Evolutionary conservation across 2,329 filamentous ascomycete species (phyloP), one percentile per base, ranked within the genome.

Genomic region (Metarhizium album): DNA sequence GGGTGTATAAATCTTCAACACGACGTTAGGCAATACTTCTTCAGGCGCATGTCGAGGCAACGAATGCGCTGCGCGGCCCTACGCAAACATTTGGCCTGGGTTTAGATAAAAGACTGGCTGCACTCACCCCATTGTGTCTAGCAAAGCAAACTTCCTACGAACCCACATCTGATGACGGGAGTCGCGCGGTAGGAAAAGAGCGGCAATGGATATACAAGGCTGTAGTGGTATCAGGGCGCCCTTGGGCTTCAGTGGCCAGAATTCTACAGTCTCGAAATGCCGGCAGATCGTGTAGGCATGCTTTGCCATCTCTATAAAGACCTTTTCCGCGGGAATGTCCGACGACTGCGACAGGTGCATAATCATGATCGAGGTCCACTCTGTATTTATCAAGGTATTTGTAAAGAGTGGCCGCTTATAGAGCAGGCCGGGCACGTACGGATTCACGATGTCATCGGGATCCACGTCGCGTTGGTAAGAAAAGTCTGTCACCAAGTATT

Each of bases 321-420:
- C 67, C 43, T 72, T 64, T 59, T 68, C 77, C 38, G 75, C 73
- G 47, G 80, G 67, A 2, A 77, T 73, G 47, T 78, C 70, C 3
- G 81, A 76, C 2, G 83, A 79, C 59, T 93, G 87, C 58, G 85
- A 83, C 57, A 82, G 81, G 67, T 89, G 89, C 84, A 95, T 88
- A 52, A 93, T 74, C 46, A 84, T 76, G 23, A 90, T 80, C 7
- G 84, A 84, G 63, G 87, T 82, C 73, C 88, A 87, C 62, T 95
- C 89, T 53, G 89, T 78, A 51, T 76, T 74, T 16, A 89, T 72
- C 46, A 86, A 78, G 54, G 94, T 96, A 45, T 86, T 81, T 11
- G 82, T 74, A 69, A 87, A 91, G 2, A 90, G 65, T 0, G 83
- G 81, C 1, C 76, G 82, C n/a, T 76, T 71, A 65, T 86, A 87